Evolutionary conservation across 768 basidiomycete genomes (phyloP).

Genomic region (Leccinum variicolor): DNA sequence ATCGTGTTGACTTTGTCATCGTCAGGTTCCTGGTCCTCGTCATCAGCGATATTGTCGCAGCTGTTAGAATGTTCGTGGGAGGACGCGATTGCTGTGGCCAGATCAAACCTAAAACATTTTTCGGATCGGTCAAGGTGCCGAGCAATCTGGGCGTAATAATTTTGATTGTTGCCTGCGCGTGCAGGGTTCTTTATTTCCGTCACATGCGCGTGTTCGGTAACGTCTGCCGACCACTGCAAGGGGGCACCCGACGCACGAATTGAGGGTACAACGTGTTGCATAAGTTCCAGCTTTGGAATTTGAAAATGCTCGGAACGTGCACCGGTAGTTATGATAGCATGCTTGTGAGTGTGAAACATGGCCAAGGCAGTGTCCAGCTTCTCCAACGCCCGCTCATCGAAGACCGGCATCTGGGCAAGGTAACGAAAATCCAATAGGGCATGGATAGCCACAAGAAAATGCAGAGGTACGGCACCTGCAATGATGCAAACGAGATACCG

Average conservation of each 20-base stretch:
- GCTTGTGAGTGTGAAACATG: slow-evolving; percentile 36
- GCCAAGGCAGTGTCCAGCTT: slow-evolving; percentile 26
- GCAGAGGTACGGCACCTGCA: not conserved
- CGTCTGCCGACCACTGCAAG: not conserved
- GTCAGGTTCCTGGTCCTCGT: not conserved
- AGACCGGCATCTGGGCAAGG: slow-evolving; percentile 33
- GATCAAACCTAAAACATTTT: not conserved
- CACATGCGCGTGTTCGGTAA: not conserved
- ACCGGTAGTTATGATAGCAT: slow-evolving; percentile 25
- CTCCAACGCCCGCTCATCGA: slow-evolving; percentile 27
- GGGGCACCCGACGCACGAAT: not conserved
- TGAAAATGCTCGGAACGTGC: slow-evolving; percentile 15
- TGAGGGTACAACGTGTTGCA: not conserved
- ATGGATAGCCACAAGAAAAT: slow-evolving; percentile 8
- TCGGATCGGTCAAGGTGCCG: too few species aligned
- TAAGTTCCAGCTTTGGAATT: not conserved
- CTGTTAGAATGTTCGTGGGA: too few species aligned
- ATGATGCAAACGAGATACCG: not conserved
- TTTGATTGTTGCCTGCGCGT: too few species aligned
- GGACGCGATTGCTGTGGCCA: not conserved
- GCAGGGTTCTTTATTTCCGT: not conserved
- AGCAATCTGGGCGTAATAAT: not conserved
- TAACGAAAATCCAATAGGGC: slow-evolving; percentile 17
- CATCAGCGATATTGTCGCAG: not conserved
- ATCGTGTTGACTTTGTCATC: not conserved